Evolutionary conservation across 1,284 basidiomycete genomes (phyloP), one percentile per base, ranked within the genome.

Genomic region (Caloboletus inedulis): DNA sequence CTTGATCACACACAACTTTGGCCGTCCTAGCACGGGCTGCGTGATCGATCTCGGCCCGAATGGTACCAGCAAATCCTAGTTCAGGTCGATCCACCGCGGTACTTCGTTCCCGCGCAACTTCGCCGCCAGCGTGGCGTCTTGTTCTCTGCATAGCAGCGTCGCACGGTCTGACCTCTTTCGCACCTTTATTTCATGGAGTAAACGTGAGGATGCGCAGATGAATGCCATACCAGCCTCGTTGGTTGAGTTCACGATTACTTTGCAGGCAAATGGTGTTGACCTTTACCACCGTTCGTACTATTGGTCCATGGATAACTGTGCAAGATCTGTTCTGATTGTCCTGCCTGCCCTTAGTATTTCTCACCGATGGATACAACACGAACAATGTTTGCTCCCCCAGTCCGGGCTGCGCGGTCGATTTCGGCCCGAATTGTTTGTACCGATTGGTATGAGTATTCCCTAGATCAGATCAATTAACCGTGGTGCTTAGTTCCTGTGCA

Each of bases 201-300:
- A 23, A 23, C 31, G 14, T 3, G 3, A 33, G 7, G 3, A 33
- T 33, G 31, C 31, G 14, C 31, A 33, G 13, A 33, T 16, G 25
- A 5, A 5, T 23, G 23, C 23, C 8, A 27, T 7, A 8, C 5
- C 7, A 18, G 80, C 77, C 9, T 75, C 75, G 21, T 83, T 23
- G 23, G 79, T 79, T 7, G 80, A 82, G 59, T 82, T 73, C 63
- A 84, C 78, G n/a, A 67, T 84, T 9, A 40, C 14, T 39, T 16
- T 9, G 6, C 21, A 7, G 37, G 52, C 13, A 62, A 19, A 19
- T 52, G 55, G 51, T 13, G 4, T 44, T 10, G 61, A 64, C 48
- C 61, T 60, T 37, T 62, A 60, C 37, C 60, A 64, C 43, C 59
- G 62, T 66, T 4, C 6, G 45, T 44, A 4, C 23, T 7, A 14